phyloP scores from a whole-genome alignment of 129 eudicot genomes.

The Flaveria ramosissima region DNA sequence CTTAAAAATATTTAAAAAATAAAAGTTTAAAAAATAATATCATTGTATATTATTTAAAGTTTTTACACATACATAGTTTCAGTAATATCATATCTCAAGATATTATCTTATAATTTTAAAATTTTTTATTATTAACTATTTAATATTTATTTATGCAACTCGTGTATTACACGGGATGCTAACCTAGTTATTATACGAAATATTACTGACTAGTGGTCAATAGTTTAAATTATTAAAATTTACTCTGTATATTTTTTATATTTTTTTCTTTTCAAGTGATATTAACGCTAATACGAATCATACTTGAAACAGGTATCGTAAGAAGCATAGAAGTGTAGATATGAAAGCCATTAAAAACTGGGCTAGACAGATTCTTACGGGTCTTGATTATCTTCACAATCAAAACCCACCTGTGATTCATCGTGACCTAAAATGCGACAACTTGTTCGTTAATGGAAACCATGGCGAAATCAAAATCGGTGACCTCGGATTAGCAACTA shows the following conservation, averaged over 20 bases:
- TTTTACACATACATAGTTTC: too few relatives aligned
- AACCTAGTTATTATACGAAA: too few relatives aligned
- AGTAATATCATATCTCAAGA: too few relatives aligned
- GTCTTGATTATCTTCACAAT: slow-evolving; percentile 76
- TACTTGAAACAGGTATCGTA: slow-evolving; percentile 53
- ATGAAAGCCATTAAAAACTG: slow-evolving; percentile 85
- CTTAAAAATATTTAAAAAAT: too few relatives aligned
- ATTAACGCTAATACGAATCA: background rate
- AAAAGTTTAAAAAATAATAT: too few relatives aligned
- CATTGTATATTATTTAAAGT: too few relatives aligned
- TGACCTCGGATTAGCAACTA: slow-evolving; percentile 81
- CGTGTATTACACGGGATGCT: too few relatives aligned
- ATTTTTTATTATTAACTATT: too few relatives aligned
- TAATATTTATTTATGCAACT: too few relatives aligned
- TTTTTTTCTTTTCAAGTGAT: background rate
- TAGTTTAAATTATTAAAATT: too few relatives aligned
- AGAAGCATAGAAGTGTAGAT: slow-evolving; percentile 72
- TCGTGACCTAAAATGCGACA: slow-evolving; percentile 88
- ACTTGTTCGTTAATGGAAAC: slow-evolving; percentile 88
- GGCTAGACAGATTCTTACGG: slow-evolving; percentile 83
- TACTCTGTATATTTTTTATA: background rate
- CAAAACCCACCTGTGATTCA: slow-evolving; percentile 83
- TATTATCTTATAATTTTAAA: too few relatives aligned
- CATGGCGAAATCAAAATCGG: slow-evolving; percentile 90
- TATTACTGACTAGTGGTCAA: too few relatives aligned